Conservation (phyloP, 1,284 basidiomycete genomes). For the Schizophyllum amplum region DNA sequence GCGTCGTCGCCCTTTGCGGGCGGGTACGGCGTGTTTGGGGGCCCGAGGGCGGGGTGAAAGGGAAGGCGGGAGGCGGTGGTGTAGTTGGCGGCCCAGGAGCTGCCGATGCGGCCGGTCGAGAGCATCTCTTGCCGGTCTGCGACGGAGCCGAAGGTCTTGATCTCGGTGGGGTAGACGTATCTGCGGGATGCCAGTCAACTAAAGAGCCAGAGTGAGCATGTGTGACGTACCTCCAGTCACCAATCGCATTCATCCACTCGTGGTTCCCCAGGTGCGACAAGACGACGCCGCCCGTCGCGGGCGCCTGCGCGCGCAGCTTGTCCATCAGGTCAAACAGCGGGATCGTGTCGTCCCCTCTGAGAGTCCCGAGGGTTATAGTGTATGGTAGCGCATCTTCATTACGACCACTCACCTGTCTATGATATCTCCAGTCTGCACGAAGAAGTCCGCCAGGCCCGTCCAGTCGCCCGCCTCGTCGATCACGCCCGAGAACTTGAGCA, state of each 20-base stretch:
- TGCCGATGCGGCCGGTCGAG: slow-evolving; percentile 70
- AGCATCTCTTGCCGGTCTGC: slow-evolving; percentile 64
- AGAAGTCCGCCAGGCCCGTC: slow-evolving; percentile 71
- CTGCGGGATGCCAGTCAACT: slow-evolving; percentile 27
- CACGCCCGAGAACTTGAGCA: slow-evolving; percentile 72
- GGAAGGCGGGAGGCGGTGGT: slow-evolving; percentile 77
- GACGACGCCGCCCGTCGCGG: slow-evolving; percentile 59
- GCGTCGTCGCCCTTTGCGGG: slow-evolving; percentile 21
- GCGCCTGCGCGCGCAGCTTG: slow-evolving; percentile 68
- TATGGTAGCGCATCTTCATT: neutral
- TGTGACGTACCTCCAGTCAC: slow-evolving; percentile 70
- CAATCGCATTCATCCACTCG: slow-evolving; percentile 86
- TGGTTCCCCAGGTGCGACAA: slow-evolving; percentile 84
- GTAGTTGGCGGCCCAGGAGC: slow-evolving; percentile 83
- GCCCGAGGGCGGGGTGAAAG: slow-evolving; percentile 61
- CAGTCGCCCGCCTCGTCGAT: slow-evolving; percentile 57
- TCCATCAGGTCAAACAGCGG: slow-evolving; percentile 80
- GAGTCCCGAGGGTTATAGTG: no score
- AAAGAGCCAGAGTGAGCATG: slow-evolving; percentile 1
- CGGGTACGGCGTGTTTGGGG: slow-evolving; percentile 65
- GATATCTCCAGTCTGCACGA: slow-evolving; percentile 92
- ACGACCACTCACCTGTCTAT: slow-evolving; percentile 62
- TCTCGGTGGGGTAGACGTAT: slow-evolving; percentile 77
- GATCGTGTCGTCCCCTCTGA: slow-evolving; percentile 81
- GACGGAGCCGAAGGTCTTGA: slow-evolving; percentile 72